These are phyloP conservation scores for Aspergillus sp. DNA, from an alignment of 2,329 filamentous ascomycete genomes.

Conservation along the genomic window DNA sequence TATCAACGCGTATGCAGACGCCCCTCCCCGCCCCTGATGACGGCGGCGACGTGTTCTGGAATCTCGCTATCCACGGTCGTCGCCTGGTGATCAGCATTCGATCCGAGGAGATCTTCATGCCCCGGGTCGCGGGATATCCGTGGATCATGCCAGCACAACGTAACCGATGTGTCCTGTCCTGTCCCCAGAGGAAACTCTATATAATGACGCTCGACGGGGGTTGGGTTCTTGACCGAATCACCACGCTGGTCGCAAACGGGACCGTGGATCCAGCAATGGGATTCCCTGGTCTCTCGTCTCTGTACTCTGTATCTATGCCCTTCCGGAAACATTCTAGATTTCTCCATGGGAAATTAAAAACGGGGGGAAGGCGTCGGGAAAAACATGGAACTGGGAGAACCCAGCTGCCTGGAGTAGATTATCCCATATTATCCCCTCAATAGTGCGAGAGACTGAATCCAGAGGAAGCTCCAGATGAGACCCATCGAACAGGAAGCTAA, in stretches of 20 bases:
- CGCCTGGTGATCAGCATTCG: conserved; percentile 10
- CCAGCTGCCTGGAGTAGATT: conserved; percentile 3
- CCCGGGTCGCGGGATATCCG: conserved; percentile 9
- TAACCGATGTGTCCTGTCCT: no score
- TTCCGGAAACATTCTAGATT: neutral
- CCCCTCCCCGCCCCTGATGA: neutral
- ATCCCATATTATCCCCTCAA: neutral
- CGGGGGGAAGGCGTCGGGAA: neutral
- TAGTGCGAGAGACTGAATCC: neutral
- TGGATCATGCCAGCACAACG: conserved; percentile 8
- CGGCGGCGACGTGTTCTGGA: conserved; percentile 6
- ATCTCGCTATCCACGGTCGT: conserved; percentile 6
- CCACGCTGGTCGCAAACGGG: no score
- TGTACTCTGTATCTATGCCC: neutral
- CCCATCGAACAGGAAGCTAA: neutral
- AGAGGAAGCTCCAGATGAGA: no score
- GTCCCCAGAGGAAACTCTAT: no score
- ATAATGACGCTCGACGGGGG: neutral
- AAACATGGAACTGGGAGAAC: neutral
- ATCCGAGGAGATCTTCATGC: conserved; percentile 15
- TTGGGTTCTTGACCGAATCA: no score
- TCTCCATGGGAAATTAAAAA: neutral
- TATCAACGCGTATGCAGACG: neutral
- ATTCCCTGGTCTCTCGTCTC: neutral
- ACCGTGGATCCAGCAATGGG: no score